Evolutionary conservation across 1,284 basidiomycete species (phyloP).

Genomic region (Mycena sp.): DNA sequence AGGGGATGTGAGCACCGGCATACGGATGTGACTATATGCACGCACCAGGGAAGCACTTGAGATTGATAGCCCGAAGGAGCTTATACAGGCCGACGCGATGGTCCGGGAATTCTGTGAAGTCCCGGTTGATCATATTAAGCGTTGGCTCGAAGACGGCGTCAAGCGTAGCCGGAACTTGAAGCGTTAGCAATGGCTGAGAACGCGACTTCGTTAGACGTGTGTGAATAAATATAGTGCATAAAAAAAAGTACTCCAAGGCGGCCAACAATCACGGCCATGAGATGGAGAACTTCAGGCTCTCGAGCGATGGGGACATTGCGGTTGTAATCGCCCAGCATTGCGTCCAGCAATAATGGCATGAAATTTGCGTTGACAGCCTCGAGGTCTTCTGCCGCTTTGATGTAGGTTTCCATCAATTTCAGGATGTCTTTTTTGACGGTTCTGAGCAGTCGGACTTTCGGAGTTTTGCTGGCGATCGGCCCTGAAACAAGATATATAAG

Average conservation of each 20-base stretch:
- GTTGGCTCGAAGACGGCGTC: constrained; percentile 99
- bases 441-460: constrained; percentile 92
- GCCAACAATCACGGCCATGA: constrained; percentile 94
- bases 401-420: constrained; percentile 97
- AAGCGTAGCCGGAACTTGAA: constrained; percentile 94
- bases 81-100: constrained; percentile 99
- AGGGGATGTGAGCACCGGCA: constrained; percentile 6
- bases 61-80: constrained; percentile 92
- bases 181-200: constrained; percentile 79
- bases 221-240: constrained; percentile 15
- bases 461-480: constrained; percentile 94
- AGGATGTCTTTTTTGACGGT: constrained; percentile 99
- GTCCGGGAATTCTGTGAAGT: constrained; percentile 99
- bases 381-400: constrained; percentile 88
- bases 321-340: constrained; percentile 96
- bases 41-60: constrained; percentile 94
- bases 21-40: constrained; percentile 11
- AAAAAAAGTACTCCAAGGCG: constrained; percentile 78
- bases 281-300: constrained; percentile 97
- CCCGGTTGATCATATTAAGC: constrained; percentile 98
- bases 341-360: constrained; percentile 95
- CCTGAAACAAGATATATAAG: constrained; percentile 55
- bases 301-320: constrained; percentile 93
- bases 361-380: constrained; percentile 92
- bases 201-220: not conserved